Conservation (phyloP, 176 grass and related monocot genomes). For the Urochloa ruziziensis region DNA sequence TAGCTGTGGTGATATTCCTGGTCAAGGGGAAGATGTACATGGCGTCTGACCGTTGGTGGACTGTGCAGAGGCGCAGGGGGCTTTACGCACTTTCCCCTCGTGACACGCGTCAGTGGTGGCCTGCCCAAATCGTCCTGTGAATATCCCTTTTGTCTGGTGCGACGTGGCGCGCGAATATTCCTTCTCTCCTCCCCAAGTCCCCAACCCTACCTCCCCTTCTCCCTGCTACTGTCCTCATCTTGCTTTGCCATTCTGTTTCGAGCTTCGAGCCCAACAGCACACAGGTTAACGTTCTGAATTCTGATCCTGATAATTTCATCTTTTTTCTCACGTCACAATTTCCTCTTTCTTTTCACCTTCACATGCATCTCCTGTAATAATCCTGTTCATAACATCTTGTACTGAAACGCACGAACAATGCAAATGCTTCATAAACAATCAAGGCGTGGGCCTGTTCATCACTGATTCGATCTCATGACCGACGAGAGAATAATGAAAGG, state of each 20-base stretch:
- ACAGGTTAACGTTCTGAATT: no score
- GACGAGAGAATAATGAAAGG: not conserved
- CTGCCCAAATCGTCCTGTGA: conserved; percentile 52
- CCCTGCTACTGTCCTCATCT: not conserved
- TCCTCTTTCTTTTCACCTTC: not conserved
- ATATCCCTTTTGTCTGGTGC: conserved; percentile 88
- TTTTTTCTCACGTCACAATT: not conserved
- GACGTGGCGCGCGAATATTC: conserved; percentile 51
- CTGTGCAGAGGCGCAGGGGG: not conserved
- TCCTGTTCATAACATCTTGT: not conserved
- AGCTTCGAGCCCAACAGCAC: not conserved
- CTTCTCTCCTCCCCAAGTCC: not conserved
- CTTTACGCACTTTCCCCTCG: conserved; percentile 45
- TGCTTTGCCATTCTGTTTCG: not conserved
- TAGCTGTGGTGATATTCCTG: not conserved
- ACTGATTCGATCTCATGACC: not conserved
- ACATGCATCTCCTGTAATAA: not conserved
- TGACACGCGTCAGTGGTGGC: conserved; percentile 56
- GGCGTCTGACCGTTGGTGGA: not conserved
- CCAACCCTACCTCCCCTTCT: not conserved
- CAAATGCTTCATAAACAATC: not conserved
- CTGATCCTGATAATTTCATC: not conserved
- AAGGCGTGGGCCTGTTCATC: not conserved
- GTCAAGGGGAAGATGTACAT: conserved; percentile 22
- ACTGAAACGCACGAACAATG: not conserved